phyloP scores from a whole-genome alignment of 495 filamentous ascomycete genomes.

The Penicillium alfredii region DNA sequence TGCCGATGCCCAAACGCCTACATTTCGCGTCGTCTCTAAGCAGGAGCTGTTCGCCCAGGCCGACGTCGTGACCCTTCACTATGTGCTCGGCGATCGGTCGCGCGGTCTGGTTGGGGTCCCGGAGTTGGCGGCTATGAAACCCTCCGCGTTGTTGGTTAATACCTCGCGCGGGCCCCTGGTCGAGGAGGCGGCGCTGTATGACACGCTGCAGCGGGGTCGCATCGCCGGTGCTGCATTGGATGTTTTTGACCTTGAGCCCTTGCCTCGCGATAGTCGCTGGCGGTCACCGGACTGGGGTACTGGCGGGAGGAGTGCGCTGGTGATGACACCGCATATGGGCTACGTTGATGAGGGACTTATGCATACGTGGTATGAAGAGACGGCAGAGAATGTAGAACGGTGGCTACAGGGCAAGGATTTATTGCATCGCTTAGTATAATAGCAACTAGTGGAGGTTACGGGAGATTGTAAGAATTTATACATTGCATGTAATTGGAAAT shows the following conservation, averaged over 20 bases:
- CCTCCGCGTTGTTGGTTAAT: conserved; percentile 54
- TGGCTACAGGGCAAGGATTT: conserved; percentile 52
- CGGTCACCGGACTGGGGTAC: conserved; percentile 49
- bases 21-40: neutral
- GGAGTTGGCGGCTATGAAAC: conserved; percentile 57
- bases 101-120: conserved; percentile 43
- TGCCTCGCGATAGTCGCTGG: conserved; percentile 55
- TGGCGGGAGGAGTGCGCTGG: conserved; percentile 49
- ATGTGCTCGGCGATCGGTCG: conserved; percentile 56
- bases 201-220: conserved; percentile 43
- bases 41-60: conserved; percentile 53
- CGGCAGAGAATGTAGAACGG: conserved; percentile 52
- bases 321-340: conserved; percentile 65
- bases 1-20: too few species aligned
- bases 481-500: too few species aligned
- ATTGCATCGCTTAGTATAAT: neutral
- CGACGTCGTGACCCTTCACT: conserved; percentile 59
- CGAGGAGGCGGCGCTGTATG: conserved; percentile 53
- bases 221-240: conserved; percentile 62
- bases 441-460: too few species aligned
- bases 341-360: conserved; percentile 56
- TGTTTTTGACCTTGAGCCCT: conserved; percentile 61
- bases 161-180: conserved; percentile 60
- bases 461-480: too few species aligned
- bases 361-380: conserved; percentile 54